Percentiles rank a stretch among this genome's conserved stretches.
These are phyloP conservation scores for Thelonectria olida DNA, from an alignment of 2,329 filamentous ascomycete species.

Conservation along the genomic window DNA sequence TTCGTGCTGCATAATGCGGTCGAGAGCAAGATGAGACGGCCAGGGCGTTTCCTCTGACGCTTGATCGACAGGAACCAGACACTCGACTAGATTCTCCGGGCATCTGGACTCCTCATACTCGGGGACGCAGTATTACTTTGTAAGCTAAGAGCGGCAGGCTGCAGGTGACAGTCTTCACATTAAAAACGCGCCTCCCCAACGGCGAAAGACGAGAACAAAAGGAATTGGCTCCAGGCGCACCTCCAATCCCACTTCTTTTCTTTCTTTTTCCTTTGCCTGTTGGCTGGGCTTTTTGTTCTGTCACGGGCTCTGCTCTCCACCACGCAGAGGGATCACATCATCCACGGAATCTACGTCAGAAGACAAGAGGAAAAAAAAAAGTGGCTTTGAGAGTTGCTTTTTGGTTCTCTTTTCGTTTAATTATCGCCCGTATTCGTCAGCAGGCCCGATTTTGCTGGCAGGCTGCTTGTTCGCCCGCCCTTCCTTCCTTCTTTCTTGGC, in stretches of 20 bases:
- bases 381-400: constrained; percentile 5
- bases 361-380: not conserved
- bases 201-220: constrained; percentile 3
- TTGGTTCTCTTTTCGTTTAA: not conserved
- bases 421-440: not conserved
- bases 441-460: not conserved
- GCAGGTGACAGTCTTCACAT: constrained; percentile 1
- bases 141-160: not conserved
- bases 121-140: not conserved
- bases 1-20: not conserved
- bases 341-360: not conserved
- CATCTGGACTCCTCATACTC: not conserved
- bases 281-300: not conserved
- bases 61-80: constrained; percentile 20
- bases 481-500: not conserved
- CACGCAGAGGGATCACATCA: constrained; percentile 6
- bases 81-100: not conserved
- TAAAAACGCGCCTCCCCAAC: constrained; percentile 8
- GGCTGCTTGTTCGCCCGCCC: no score
- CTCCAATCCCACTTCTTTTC: constrained; percentile 8
- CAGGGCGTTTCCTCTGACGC: constrained; percentile 11
- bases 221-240: constrained; percentile 3
- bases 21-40: constrained; percentile 9
- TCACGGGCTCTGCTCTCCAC: not conserved
- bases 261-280: not conserved